Base-by-base conservation (phyloP, 495 filamentous ascomycete species). In the Aspergillus campestris region DNA sequence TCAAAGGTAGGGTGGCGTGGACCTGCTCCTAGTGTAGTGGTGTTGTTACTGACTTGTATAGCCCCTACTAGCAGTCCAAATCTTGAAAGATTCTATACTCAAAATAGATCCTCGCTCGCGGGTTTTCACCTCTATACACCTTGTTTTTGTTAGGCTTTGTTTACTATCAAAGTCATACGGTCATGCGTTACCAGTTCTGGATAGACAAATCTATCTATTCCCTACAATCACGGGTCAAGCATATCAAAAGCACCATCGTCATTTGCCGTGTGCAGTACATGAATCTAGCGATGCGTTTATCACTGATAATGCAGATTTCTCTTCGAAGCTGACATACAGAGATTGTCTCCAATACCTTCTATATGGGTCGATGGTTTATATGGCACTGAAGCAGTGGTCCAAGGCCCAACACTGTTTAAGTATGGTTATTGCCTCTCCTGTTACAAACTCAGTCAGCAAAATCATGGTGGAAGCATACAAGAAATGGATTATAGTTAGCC, bases 381-480 rank as follows among this genome's bases (percentile, higher is more conserved):
- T 89, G 62, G 76, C 78, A 5, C 55, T 79, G 11, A 78, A 81
- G 51, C 63, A 84, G 42, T 97, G 85, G 86, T 64, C 72, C 28
- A 77, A 79, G 45, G 89, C 91, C 0, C 67, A 76, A 27, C 73
- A 81, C 36, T 86, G 83, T 40, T 70, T 96, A 27, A 82, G 82
- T 49, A 71, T 78, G 45, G 79, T 82, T 34, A 70, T 91, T 29
- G 73, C 80, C 11, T 75, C 74, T 33, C 89, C 89, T 7, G 66
- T 76, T 1, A 65, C 62, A 10, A 71, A 64, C 15, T 62, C 72
- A 9, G 71, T 77, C 13, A 91, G 82, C 64, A 83, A 80, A 62
- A 73, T 92, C 28, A 88, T 89, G 82, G 72, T 86, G 2, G 89
- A 95, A 54, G 87, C 87, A 10, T 94, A 94, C 70, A 94, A 91